A percentile compares a stretch with the other conserved stretches of the same genome.
These are phyloP conservation scores for Corymbia citriodora DNA, from an alignment of 441 rosid species.

Conservation along the genomic window DNA sequence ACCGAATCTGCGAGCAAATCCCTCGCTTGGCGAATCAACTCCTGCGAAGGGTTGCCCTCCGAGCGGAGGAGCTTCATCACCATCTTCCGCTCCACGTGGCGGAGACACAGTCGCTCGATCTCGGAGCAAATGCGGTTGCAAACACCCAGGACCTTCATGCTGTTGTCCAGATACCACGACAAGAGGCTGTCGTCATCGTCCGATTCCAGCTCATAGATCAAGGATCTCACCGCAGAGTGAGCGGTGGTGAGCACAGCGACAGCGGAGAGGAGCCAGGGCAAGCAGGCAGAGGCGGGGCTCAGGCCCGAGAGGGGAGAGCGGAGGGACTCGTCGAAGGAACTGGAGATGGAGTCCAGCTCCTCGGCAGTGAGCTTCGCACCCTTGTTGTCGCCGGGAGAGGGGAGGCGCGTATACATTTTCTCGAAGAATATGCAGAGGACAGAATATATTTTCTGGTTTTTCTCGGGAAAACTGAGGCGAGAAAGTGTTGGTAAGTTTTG, in stretches of 20 bases:
- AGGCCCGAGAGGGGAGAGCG: neutral
- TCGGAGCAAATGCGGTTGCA: conserved; percentile 4
- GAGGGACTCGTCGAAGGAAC: conserved; percentile 7
- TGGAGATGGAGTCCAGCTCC: neutral
- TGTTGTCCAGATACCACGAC: conserved; percentile 2
- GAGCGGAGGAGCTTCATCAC: neutral
- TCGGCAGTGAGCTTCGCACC: neutral
- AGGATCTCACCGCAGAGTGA: neutral
- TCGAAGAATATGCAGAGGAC: too few relatives aligned
- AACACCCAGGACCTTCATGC: conserved; percentile 2
- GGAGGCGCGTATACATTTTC: neutral
- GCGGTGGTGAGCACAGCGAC: neutral
- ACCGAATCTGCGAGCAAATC: neutral
- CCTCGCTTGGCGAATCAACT: neutral
- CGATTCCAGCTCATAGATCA: neutral
- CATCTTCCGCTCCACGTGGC: neutral
- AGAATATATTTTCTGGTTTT: neutral
- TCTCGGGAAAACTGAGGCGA: neutral
- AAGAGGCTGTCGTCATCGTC: neutral
- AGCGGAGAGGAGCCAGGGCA: conserved; percentile 7
- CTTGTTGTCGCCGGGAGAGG: neutral
- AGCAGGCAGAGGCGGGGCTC: neutral
- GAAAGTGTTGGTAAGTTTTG: neutral
- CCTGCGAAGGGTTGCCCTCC: neutral
- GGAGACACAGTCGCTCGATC: neutral